Conservation (phyloP, 1,139 yeast genomes). For the Suhomyces terraborum region DNA sequence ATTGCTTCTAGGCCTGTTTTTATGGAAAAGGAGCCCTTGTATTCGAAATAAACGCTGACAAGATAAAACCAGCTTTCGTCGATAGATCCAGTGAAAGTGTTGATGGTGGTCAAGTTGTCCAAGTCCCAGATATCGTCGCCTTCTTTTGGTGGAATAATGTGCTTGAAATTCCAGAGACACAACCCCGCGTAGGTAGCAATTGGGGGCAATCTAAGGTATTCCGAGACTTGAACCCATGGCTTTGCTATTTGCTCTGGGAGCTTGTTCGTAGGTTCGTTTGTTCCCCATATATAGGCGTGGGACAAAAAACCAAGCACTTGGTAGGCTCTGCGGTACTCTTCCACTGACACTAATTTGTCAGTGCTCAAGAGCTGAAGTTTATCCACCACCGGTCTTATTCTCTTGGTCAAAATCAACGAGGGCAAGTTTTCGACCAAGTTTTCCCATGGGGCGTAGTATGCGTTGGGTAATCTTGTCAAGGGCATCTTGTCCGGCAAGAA, state of each 20-base stretch:
- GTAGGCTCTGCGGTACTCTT: conserved; percentile 76
- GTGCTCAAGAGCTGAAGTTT: conserved; percentile 55
- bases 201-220: conserved; percentile 74
- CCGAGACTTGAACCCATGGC: conserved; percentile 65
- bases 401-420: conserved; percentile 65
- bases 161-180: conserved; percentile 84
- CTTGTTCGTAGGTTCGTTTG: conserved; percentile 62
- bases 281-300: conserved; percentile 91
- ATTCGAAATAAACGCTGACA: conserved; percentile 84
- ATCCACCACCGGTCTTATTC: conserved; percentile 62
- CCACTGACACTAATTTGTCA: conserved; percentile 39
- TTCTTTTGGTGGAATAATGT: conserved; percentile 51
- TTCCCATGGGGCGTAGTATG: conserved; percentile 81
- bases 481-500: conserved; percentile 77
- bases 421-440: conserved; percentile 64
- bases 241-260: conserved; percentile 69
- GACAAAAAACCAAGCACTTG: conserved; percentile 74
- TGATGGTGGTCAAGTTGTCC: conserved; percentile 73
- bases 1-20: conserved; percentile 64
- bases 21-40: conserved; percentile 71
- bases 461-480: conserved; percentile 56
- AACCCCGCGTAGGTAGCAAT: conserved; percentile 85
- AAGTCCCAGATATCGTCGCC: conserved; percentile 47
- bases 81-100: conserved; percentile 85
- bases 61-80: conserved; percentile 95